phyloP scores from a whole-genome alignment of 805 yeast species.

The Metschnikowia picachoensis region DNA sequence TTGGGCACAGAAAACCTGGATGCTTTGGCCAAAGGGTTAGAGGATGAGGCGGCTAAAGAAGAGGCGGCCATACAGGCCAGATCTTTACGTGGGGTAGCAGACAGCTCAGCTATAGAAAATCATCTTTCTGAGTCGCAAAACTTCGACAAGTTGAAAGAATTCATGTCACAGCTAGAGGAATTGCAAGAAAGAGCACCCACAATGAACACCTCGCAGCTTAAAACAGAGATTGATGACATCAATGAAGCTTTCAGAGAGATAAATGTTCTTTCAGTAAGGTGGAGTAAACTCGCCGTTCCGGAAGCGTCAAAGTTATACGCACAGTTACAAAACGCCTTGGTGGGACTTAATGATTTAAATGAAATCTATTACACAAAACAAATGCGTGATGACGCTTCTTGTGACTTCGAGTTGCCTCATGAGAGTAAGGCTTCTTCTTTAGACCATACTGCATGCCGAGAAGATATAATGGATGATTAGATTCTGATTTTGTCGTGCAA shows the following conservation, averaged over 20 bases:
- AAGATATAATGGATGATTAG: too few species aligned
- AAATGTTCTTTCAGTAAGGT: neutral
- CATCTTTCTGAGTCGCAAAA: neutral
- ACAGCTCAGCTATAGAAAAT: too few species aligned
- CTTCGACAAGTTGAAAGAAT: neutral
- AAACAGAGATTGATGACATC: neutral
- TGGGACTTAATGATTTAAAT: neutral
- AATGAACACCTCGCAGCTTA: neutral
- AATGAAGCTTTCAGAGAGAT: neutral
- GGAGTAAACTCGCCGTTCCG: conserved; percentile 1
- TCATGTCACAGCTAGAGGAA: neutral
- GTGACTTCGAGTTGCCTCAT: neutral
- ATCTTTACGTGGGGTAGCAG: too few species aligned
- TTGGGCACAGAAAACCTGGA: too few species aligned
- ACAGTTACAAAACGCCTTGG: neutral
- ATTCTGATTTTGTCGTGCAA: too few species aligned
- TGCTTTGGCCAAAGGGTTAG: too few species aligned
- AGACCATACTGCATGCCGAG: too few species aligned
- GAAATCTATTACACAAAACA: neutral
- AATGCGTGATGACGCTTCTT: neutral
- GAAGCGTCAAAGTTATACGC: neutral
- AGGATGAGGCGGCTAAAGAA: neutral
- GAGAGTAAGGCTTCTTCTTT: too few species aligned
- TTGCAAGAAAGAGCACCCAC: neutral
- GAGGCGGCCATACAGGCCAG: too few species aligned